Evolutionary conservation across 495 filamentous ascomycete genomes (phyloP).

Genomic region (Penicillium paxilli): DNA sequence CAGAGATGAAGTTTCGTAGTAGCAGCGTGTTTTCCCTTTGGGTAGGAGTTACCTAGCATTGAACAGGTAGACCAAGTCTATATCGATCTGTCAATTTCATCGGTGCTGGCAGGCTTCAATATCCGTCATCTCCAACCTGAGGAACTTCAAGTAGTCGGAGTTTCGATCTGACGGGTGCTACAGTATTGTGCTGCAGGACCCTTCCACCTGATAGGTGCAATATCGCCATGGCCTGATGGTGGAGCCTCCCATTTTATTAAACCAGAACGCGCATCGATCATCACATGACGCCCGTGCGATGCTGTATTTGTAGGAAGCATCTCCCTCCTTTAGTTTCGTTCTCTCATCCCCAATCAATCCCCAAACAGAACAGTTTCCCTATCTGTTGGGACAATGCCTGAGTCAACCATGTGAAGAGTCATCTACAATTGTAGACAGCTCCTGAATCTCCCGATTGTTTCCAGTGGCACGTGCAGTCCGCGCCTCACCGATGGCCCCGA

Average conservation of each 20-base stretch:
- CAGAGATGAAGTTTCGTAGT: too few species aligned
- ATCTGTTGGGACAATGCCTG: not conserved
- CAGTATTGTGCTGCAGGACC: not conserved
- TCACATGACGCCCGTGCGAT: not conserved
- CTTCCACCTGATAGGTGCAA: not conserved
- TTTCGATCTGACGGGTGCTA: too few species aligned
- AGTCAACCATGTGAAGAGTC: constrained; percentile 17
- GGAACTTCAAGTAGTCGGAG: too few species aligned
- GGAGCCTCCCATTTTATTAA: not conserved
- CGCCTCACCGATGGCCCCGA: constrained; percentile 24
- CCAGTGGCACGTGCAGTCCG: constrained; percentile 15
- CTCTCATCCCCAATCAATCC: too few species aligned
- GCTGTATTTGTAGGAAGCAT: not conserved
- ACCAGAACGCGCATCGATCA: not conserved
- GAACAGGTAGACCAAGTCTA: too few species aligned
- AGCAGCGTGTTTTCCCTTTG: too few species aligned
- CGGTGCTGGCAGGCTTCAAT: too few species aligned
- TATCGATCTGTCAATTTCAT: too few species aligned
- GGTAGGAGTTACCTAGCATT: too few species aligned
- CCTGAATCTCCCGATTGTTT: constrained; percentile 18
- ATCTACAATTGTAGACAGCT: not conserved
- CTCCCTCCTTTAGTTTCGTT: not conserved
- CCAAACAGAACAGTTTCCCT: too few species aligned
- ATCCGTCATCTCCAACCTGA: too few species aligned
- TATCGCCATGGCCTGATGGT: not conserved